A percentile compares a stretch with the other conserved stretches of the same genome.
phyloP scores from a whole-genome alignment of 2,329 filamentous ascomycete genomes.

The Hawksworthiomyces lignivorus region DNA sequence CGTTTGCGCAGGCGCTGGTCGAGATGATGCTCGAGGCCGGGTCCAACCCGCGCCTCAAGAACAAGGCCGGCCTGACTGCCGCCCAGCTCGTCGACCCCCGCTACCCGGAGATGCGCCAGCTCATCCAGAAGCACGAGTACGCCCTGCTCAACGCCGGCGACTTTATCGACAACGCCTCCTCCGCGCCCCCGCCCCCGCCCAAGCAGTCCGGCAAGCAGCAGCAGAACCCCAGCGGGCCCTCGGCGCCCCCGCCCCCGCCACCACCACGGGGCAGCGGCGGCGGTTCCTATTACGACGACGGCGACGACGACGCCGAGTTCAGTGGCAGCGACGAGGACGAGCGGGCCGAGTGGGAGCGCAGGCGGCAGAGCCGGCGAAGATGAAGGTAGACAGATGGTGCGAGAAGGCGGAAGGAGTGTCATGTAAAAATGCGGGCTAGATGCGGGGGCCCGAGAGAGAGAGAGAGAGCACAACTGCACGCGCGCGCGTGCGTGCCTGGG shows the following conservation, averaged over 20 bases:
- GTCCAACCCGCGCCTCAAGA: conserved; percentile 48
- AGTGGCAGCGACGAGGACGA: conserved; percentile 59
- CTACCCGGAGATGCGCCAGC: conserved; percentile 52
- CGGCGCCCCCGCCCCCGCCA: neutral
- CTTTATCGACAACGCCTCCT: conserved; percentile 35
- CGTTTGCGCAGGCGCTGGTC: conserved; percentile 59
- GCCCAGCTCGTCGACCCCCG: conserved; percentile 65
- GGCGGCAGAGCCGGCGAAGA: conserved; percentile 28
- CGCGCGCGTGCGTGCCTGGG: too few relatives aligned
- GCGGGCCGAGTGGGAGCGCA: conserved; percentile 52
- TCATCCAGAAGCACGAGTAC: conserved; percentile 67
- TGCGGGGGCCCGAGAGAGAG: too few relatives aligned
- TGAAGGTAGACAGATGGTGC: conserved; percentile 22
- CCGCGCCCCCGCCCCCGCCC: too few relatives aligned
- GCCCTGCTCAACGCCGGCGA: conserved; percentile 50
- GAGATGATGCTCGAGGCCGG: conserved; percentile 80
- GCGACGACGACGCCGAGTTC: conserved; percentile 52
- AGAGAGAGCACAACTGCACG: too few relatives aligned
- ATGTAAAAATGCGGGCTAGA: too few relatives aligned
- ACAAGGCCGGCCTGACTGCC: conserved; percentile 66
- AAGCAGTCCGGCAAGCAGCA: conserved; percentile 14
- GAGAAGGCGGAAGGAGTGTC: too few relatives aligned
- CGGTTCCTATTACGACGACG: conserved; percentile 18
- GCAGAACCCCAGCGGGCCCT: conserved; percentile 2
- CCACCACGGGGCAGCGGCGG: neutral